Evolutionary conservation across 2,329 filamentous ascomycete genomes (phyloP).

Genomic region (Cladorrhinum sp.): DNA sequence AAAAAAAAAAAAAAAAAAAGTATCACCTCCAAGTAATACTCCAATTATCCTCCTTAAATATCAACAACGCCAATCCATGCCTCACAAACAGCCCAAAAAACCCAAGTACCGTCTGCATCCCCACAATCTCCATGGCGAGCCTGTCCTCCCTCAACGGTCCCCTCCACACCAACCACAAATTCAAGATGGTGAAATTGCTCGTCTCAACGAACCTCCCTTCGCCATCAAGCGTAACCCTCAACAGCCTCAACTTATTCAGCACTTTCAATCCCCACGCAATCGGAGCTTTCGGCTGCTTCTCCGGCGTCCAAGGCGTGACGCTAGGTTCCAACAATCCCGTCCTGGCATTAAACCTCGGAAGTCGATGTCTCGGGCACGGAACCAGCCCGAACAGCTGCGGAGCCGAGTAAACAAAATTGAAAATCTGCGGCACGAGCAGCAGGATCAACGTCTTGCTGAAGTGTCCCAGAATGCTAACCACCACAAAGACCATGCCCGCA

Average conservation of each 20-base stretch:
- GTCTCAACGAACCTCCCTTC: slow-evolving; percentile 72
- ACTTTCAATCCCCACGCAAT: slow-evolving; percentile 64
- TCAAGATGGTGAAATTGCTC: slow-evolving; percentile 88
- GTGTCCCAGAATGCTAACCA: slow-evolving; percentile 93
- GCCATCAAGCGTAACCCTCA: slow-evolving; percentile 65
- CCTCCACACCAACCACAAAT: slow-evolving; percentile 94
- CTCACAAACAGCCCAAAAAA: slow-evolving; percentile 80
- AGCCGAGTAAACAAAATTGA: slow-evolving; percentile 92
- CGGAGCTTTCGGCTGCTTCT: slow-evolving; percentile 63
- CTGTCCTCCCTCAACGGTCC: slow-evolving; percentile 86
- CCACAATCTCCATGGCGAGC: slow-evolving; percentile 73
- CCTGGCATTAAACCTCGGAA: slow-evolving; percentile 82
- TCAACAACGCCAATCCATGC: slow-evolving; percentile 78
- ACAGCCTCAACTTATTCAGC: slow-evolving; percentile 63
- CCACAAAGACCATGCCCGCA: slow-evolving; percentile 97
- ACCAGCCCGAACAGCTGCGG: slow-evolving; percentile 89
- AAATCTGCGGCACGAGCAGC: slow-evolving; percentile 86
- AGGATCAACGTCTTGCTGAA: slow-evolving; percentile 96
- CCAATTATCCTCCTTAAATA: slow-evolving; percentile 89
- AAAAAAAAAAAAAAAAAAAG: too few relatives aligned
- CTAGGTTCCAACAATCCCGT: slow-evolving; percentile 85
- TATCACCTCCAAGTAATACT: slow-evolving; percentile 32
- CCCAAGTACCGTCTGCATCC: slow-evolving; percentile 73
- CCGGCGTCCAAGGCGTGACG: slow-evolving; percentile 68
- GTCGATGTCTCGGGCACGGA: slow-evolving; percentile 86